phyloP scores from a whole-genome alignment of 225 moss, liverwort and hornwort genomes.

The Physcomitrium patens region DNA sequence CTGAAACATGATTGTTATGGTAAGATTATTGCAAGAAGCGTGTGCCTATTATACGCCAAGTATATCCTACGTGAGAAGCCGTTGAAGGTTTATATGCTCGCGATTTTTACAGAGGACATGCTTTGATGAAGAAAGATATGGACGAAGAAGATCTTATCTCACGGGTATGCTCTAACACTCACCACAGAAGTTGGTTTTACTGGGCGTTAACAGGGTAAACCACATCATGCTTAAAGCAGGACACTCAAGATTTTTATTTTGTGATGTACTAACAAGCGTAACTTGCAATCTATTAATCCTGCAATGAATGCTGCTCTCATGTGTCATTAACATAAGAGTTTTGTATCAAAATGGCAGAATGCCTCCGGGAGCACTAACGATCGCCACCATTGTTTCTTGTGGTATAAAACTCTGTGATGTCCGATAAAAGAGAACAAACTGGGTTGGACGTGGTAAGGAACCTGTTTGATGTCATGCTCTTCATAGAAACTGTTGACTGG shows the following conservation, averaged over 20 bases:
- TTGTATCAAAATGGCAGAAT: background rate
- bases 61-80: background rate
- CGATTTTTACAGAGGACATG: background rate
- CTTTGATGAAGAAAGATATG: constrained; percentile 23
- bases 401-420: constrained; percentile 20
- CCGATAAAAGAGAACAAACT: constrained; percentile 17
- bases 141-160: constrained; percentile 10
- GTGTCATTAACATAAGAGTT: constrained; percentile 8
- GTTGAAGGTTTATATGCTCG: background rate
- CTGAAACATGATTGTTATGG: background rate
- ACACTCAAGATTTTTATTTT: background rate
- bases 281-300: background rate
- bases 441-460: constrained; percentile 34
- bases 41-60: background rate
- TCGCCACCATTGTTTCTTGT: constrained; percentile 15
- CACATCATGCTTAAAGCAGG: constrained; percentile 8
- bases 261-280: background rate
- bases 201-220: constrained; percentile 22
- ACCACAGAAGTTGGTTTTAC: constrained; percentile 1
- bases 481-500: constrained; percentile 8
- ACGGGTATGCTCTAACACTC: constrained; percentile 6
- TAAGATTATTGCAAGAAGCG: background rate
- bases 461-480: constrained; percentile 2
- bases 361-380: constrained; percentile 9
- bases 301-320: constrained; percentile 10